Percentiles rank a stretch among this genome's conserved stretches.
phyloP scores from a whole-genome alignment of 2,329 filamentous ascomycete species.

The Diaporthe humulicola region DNA sequence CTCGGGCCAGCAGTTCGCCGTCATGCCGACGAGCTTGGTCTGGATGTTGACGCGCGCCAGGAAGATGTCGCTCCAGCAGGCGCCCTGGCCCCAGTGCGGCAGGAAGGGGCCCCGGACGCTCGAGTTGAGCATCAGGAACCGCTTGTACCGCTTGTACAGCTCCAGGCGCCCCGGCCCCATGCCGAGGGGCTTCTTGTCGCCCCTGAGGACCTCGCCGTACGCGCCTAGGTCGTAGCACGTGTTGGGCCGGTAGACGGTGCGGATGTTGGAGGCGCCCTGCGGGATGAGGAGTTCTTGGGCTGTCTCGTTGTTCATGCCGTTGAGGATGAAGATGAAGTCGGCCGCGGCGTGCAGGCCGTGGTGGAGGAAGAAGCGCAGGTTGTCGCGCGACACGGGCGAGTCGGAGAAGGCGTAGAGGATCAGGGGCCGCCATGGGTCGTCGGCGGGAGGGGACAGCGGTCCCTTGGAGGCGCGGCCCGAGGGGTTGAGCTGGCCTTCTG shows the following conservation, averaged over 20 bases:
- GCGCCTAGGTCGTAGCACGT: slow-evolving; percentile 54
- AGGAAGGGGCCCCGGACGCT: slow-evolving; percentile 54
- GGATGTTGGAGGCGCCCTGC: slow-evolving; percentile 47
- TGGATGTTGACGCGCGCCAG: slow-evolving; percentile 46
- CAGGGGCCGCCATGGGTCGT: slow-evolving; percentile 44
- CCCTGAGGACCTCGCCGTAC: slow-evolving; percentile 51
- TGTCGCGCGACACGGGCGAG: slow-evolving; percentile 48
- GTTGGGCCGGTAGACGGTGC: slow-evolving; percentile 48
- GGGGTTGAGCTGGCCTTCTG: slow-evolving; percentile 39
- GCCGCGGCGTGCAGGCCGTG: slow-evolving; percentile 53
- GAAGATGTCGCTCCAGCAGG: slow-evolving; percentile 54
- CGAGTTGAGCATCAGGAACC: slow-evolving; percentile 53
- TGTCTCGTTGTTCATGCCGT: slow-evolving; percentile 48
- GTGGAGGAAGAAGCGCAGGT: slow-evolving; percentile 52
- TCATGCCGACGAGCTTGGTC: slow-evolving; percentile 54
- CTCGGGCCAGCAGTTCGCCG: slow-evolving; percentile 51
- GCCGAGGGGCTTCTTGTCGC: slow-evolving; percentile 22
- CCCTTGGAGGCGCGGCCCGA: slow-evolving; percentile 36
- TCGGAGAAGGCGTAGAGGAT: slow-evolving; percentile 54
- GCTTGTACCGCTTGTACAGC: slow-evolving; percentile 51
- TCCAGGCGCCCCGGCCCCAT: slow-evolving; percentile 41
- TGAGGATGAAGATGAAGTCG: slow-evolving; percentile 57
- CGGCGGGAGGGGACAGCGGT: slow-evolving; percentile 38
- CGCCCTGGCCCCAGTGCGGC: slow-evolving; percentile 48
- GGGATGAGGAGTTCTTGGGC: slow-evolving; percentile 46